Evolutionary conservation across 176 grass and related monocot genomes (phyloP).

Genomic region (Melocanna baccifera): DNA sequence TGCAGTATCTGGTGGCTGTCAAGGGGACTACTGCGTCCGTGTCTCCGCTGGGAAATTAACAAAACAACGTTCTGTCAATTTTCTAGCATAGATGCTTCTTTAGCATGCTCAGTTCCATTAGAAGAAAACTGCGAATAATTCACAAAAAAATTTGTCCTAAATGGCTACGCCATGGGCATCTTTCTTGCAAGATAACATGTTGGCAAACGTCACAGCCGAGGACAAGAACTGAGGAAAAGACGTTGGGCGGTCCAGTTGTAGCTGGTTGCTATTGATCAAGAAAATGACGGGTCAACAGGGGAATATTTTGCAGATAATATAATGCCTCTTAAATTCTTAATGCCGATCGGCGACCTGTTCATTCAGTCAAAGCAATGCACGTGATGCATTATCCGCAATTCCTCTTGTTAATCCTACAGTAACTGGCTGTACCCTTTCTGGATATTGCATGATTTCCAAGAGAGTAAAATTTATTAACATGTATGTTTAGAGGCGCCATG

Average conservation of each 20-base stretch:
- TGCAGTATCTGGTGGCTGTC: slow-evolving; percentile 75
- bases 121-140: not conserved
- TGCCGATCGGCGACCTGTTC: not conserved
- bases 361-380: not conserved
- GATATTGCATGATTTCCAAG: not conserved
- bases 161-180: not conserved
- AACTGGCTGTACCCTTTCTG: not conserved
- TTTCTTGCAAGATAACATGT: not conserved
- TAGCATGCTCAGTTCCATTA: not conserved
- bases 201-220: not conserved
- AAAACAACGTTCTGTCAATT: not conserved
- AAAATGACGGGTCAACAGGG: not conserved
- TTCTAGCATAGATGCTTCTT: not conserved
- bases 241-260: not conserved
- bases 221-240: not conserved
- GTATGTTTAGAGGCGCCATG: not conserved
- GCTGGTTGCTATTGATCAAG: not conserved
- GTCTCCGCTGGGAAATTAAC: slow-evolving; percentile 56
- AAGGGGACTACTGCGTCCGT: slow-evolving; percentile 70
- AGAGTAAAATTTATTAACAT: too few relatives aligned
- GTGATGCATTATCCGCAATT: not conserved
- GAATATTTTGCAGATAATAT: not conserved
- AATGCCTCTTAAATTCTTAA: not conserved
- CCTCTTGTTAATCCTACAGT: not conserved
- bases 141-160: not conserved